Percentiles rank a stretch among this genome's conserved stretches.
These are phyloP conservation scores for Malbranchea zuffiana DNA, from an alignment of 2,329 filamentous ascomycete species.

Conservation along the genomic window DNA sequence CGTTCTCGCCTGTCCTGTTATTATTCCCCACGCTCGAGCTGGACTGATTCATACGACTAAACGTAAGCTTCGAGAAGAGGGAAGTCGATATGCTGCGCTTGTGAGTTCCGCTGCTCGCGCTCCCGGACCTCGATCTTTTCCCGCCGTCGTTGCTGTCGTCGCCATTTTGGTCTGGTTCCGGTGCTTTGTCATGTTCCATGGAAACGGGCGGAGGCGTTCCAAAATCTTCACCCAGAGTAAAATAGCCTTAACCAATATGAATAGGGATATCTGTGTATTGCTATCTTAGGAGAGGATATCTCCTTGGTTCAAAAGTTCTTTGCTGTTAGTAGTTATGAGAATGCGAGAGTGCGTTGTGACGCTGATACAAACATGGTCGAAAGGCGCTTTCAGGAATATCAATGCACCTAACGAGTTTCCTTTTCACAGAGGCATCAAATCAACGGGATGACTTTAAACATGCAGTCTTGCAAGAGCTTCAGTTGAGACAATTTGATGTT, in stretches of 20 bases:
- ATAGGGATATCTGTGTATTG: no score
- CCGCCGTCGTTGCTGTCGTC: not conserved
- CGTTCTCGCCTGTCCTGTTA: slow-evolving; percentile 15
- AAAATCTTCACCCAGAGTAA: slow-evolving; percentile 7
- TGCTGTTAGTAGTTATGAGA: no score
- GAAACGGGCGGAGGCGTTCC: slow-evolving; percentile 11
- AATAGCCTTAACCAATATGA: not conserved
- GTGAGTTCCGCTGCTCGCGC: slow-evolving; percentile 5
- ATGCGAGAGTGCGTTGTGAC: no score
- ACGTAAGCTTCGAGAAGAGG: slow-evolving; percentile 15
- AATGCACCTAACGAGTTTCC: no score
- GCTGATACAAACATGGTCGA: no score
- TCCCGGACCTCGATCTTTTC: slow-evolving; percentile 8
- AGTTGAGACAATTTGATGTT: no score
- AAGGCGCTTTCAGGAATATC: no score
- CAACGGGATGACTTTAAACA: no score
- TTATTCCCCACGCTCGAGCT: slow-evolving; percentile 13
- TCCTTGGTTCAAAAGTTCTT: no score
- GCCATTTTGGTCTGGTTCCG: slow-evolving; percentile 2
- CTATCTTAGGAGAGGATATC: no score
- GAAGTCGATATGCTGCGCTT: slow-evolving; percentile 22
- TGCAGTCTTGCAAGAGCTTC: no score
- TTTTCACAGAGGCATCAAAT: no score
- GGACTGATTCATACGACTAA: slow-evolving; percentile 11
- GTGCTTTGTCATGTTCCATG: slow-evolving; percentile 16